Percentiles rank a stretch among this genome's conserved stretches.
Conservation (phyloP, 2,329 filamentous ascomycete genomes). For the Bipolaris sorokiniana region DNA sequence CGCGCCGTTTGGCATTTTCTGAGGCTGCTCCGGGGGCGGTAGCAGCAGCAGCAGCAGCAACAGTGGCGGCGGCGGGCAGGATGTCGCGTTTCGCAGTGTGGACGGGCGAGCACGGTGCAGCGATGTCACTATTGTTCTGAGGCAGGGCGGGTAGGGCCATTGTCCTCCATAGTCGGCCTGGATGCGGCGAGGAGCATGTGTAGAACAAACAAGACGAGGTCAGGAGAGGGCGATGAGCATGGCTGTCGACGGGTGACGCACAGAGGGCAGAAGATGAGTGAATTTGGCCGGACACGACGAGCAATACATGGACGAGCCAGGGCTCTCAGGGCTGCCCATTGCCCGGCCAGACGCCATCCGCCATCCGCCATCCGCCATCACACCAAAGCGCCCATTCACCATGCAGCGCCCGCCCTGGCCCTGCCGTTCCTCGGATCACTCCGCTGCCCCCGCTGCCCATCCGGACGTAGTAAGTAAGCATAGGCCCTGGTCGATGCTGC, state of each 20-base stretch:
- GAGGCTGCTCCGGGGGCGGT: conserved; percentile 8
- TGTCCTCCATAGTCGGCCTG: conserved; percentile 41
- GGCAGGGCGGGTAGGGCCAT: conserved; percentile 46
- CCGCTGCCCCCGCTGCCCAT: conserved; percentile 9
- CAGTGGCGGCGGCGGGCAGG: conserved; percentile 22
- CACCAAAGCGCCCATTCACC: conserved; percentile 35
- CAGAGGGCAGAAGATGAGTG: conserved; percentile 29
- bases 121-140: conserved; percentile 31
- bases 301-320: conserved; percentile 29
- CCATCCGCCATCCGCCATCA: conserved; percentile 13
- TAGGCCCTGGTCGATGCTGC: no score
- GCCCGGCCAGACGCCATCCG: conserved; percentile 27
- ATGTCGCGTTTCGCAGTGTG: conserved; percentile 33
- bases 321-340: conserved; percentile 28
- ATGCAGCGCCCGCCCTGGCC: conserved; percentile 22
- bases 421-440: conserved; percentile 9
- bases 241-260: conserved; percentile 25
- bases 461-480: not conserved
- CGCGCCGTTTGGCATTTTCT: conserved; percentile 37
- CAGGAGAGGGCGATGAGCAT: conserved; percentile 26
- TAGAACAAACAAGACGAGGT: conserved; percentile 22
- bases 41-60: not conserved
- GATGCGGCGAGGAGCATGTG: conserved; percentile 15
- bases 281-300: conserved; percentile 29
- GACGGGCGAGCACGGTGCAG: conserved; percentile 36